phyloP scores from a whole-genome alignment of 352 stramenopile species.

The Thraustochytrium sp. region DNA sequence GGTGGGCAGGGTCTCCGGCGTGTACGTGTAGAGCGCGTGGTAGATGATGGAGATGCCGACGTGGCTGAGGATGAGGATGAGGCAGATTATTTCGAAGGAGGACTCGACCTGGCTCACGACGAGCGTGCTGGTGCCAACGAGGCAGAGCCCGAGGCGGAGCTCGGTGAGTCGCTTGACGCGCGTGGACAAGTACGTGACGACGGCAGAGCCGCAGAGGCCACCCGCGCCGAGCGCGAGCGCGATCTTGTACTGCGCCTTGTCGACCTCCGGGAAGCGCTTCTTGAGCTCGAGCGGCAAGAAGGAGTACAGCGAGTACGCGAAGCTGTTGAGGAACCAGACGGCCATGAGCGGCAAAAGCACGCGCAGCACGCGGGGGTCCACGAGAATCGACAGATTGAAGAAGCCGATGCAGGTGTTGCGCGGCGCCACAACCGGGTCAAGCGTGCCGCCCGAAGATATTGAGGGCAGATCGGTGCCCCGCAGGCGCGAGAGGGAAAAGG shows the following conservation, averaged over 20 bases:
- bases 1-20: conserved; percentile 23
- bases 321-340: conserved; percentile 22
- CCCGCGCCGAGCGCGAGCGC: not conserved
- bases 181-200: not conserved
- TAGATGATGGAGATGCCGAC: not conserved
- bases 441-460: too few species aligned
- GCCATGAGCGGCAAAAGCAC: not conserved
- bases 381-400: not conserved
- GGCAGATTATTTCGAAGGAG: not conserved
- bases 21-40: conserved; percentile 29
- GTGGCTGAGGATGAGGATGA: not conserved
- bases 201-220: not conserved
- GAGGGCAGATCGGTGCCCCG: not conserved
- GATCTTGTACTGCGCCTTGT: conserved; percentile 23
- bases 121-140: not conserved
- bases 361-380: not conserved
- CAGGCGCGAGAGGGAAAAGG: not conserved
- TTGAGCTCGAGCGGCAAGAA: not conserved
- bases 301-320: not conserved
- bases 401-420: not conserved
- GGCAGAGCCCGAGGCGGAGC: not conserved
- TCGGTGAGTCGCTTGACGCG: conserved; percentile 4
- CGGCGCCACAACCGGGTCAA: not conserved
- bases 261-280: not conserved
- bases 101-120: not conserved